A percentile compares a stretch with the other conserved stretches of the same genome.
Conservation (phyloP, 306 rosid genomes). For the Dryas octopetala region DNA sequence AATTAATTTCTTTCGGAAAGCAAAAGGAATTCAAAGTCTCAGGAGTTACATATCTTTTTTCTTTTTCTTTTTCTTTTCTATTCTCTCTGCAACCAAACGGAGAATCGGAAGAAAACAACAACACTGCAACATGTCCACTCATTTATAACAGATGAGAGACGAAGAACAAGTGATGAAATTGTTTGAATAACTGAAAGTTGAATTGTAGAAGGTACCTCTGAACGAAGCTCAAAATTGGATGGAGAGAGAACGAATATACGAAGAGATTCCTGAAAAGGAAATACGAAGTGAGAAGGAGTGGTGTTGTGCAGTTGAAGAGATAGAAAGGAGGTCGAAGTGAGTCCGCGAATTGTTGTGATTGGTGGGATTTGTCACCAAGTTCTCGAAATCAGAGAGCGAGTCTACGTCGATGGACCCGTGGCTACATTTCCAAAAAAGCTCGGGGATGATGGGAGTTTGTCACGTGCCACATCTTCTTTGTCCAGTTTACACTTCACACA, state of each 20-base stretch:
- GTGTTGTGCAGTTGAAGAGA: neutral
- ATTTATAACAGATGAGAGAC: neutral
- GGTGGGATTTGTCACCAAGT: conserved; percentile 20
- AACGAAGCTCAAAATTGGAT: conserved; percentile 4
- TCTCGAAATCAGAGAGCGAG: neutral
- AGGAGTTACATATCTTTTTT: neutral
- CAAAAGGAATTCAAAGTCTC: neutral
- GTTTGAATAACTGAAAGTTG: neutral
- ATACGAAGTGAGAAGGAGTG: neutral
- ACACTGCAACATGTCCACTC: neutral
- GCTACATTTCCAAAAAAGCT: neutral
- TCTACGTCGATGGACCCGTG: conserved; percentile 20
- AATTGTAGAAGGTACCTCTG: conserved; percentile 17
- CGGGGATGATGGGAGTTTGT: neutral
- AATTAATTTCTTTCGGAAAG: neutral
- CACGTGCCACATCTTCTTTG: conserved; percentile 39
- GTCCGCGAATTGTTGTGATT: conserved; percentile 23
- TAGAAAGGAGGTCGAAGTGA: conserved; percentile 10
- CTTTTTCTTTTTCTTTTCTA: neutral
- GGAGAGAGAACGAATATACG: conserved; percentile 16
- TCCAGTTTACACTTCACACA: neutral
- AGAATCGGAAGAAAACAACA: neutral
- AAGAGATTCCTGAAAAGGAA: conserved; percentile 29
- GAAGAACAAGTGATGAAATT: neutral
- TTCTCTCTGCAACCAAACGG: conserved; percentile 7